A percentile compares a stretch with the other conserved stretches of the same genome.
These are phyloP conservation scores for Poronia punctata DNA, from an alignment of 495 filamentous ascomycete genomes.

Conservation along the genomic window DNA sequence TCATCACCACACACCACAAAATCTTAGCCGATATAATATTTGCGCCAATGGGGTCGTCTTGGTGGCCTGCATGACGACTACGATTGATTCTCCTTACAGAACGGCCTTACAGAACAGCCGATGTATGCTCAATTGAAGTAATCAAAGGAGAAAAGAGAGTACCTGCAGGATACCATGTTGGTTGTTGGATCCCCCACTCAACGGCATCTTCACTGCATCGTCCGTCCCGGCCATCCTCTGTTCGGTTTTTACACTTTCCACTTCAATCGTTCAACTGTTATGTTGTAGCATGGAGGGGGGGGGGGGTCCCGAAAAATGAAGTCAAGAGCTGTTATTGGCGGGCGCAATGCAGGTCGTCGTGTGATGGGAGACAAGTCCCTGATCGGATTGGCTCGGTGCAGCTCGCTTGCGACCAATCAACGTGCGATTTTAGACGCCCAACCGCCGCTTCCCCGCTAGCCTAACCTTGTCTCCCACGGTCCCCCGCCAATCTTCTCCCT, in stretches of 20 bases:
- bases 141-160: too few species aligned
- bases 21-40: constrained; percentile 1
- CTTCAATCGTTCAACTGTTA: too few species aligned
- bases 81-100: constrained; percentile 2
- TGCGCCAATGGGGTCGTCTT: constrained; percentile 1
- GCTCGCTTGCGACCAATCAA: constrained; percentile 28
- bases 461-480: constrained; percentile 15
- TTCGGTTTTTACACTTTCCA: too few species aligned
- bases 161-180: too few species aligned
- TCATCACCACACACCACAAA: background rate
- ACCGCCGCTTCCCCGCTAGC: constrained; percentile 24
- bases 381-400: constrained; percentile 21
- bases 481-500: background rate
- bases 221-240: too few species aligned
- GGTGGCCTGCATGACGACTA: constrained; percentile 8
- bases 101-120: too few species aligned
- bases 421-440: constrained; percentile 40
- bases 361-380: constrained; percentile 20
- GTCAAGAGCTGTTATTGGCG: constrained; percentile 11
- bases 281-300: too few species aligned
- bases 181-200: too few species aligned
- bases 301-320: constrained; percentile 9
- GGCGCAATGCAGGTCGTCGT: constrained; percentile 14
- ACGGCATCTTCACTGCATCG: too few species aligned
- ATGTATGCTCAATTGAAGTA: too few species aligned